Conservation (phyloP, 1,284 basidiomycete genomes). For the Leucoagaricus sp. region DNA sequence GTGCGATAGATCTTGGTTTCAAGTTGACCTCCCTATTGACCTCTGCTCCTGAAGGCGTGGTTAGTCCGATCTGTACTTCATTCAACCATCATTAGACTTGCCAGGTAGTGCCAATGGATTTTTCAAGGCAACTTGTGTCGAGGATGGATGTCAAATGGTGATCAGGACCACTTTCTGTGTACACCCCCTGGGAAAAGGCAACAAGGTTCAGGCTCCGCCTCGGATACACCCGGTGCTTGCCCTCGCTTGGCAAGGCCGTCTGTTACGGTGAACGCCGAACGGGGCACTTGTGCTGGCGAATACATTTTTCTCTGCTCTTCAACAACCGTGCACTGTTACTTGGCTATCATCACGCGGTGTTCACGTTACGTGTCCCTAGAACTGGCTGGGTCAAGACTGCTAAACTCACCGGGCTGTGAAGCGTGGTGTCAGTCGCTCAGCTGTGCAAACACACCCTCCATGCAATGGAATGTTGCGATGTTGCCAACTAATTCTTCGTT, state of each 20-base stretch:
- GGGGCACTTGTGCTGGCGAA: not conserved
- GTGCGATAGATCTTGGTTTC: slow-evolving; percentile 17
- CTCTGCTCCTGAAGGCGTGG: slow-evolving; percentile 46
- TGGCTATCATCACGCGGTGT: not conserved
- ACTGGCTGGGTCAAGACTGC: not conserved
- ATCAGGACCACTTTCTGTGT: slow-evolving; percentile 32
- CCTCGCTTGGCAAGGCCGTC: not conserved
- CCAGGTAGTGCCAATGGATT: slow-evolving; percentile 81
- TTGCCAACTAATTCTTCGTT: slow-evolving; percentile 38
- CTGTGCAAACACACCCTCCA: slow-evolving; percentile 22
- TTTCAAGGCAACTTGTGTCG: slow-evolving; percentile 73
- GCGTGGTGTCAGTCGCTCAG: slow-evolving; percentile 15
- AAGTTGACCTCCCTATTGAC: slow-evolving; percentile 84
- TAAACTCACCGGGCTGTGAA: slow-evolving; percentile 4
- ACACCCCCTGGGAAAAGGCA: slow-evolving; percentile 28
- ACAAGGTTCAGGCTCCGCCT: slow-evolving; percentile 11
- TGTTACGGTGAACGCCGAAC: not conserved
- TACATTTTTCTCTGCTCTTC: not conserved
- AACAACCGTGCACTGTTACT: not conserved
- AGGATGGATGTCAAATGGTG: slow-evolving; percentile 22
- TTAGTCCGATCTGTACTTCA: not conserved
- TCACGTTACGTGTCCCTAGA: not conserved
- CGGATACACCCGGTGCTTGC: not conserved
- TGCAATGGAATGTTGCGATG: slow-evolving; percentile 57
- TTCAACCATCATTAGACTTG: slow-evolving; percentile 24